Percentiles rank a stretch among this genome's conserved stretches.
These are phyloP conservation scores for Ceratocystis cacaofunesta DNA, from an alignment of 2,329 filamentous ascomycete species.

Conservation along the genomic window DNA sequence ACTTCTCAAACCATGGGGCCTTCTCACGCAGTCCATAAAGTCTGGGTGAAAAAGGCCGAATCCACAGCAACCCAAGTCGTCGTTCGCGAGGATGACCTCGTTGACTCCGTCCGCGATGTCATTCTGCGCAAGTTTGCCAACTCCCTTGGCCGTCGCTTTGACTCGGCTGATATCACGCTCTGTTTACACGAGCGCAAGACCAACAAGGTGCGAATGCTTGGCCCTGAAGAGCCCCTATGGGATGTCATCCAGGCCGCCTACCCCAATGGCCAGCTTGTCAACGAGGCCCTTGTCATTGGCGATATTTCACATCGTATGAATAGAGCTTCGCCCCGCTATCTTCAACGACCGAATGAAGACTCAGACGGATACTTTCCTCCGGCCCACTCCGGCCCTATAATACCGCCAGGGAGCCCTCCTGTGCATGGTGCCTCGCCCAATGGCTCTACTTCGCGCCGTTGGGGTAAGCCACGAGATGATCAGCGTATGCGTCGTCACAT, in stretches of 20 bases:
- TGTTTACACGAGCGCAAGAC: slow-evolving; percentile 53
- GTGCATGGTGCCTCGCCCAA: slow-evolving; percentile 29
- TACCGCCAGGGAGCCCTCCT: slow-evolving; percentile 16
- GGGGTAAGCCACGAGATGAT: neutral
- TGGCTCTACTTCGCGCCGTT: neutral
- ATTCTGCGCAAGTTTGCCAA: slow-evolving; percentile 90
- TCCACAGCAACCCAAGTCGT: slow-evolving; percentile 78
- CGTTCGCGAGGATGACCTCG: slow-evolving; percentile 74
- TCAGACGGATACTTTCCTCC: slow-evolving; percentile 17
- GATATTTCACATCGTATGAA: slow-evolving; percentile 67
- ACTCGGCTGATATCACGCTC: slow-evolving; percentile 76
- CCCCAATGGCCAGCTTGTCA: slow-evolving; percentile 71
- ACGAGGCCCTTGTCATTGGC: slow-evolving; percentile 71
- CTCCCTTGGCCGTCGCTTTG: slow-evolving; percentile 74
- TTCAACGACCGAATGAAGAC: slow-evolving; percentile 22
- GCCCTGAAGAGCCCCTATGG: slow-evolving; percentile 73
- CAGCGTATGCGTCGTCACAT: neutral
- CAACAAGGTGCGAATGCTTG: slow-evolving; percentile 51
- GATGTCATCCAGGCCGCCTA: slow-evolving; percentile 68
- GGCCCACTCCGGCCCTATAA: slow-evolving; percentile 10
- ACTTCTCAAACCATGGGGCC: slow-evolving; percentile 26
- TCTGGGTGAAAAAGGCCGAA: slow-evolving; percentile 84
- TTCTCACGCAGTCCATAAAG: slow-evolving; percentile 49
- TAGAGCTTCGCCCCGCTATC: slow-evolving; percentile 50
- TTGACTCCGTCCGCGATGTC: slow-evolving; percentile 87